Evolutionary conservation across 1,139 yeast species (phyloP).

Genomic region (Blastobotrys elegans): DNA sequence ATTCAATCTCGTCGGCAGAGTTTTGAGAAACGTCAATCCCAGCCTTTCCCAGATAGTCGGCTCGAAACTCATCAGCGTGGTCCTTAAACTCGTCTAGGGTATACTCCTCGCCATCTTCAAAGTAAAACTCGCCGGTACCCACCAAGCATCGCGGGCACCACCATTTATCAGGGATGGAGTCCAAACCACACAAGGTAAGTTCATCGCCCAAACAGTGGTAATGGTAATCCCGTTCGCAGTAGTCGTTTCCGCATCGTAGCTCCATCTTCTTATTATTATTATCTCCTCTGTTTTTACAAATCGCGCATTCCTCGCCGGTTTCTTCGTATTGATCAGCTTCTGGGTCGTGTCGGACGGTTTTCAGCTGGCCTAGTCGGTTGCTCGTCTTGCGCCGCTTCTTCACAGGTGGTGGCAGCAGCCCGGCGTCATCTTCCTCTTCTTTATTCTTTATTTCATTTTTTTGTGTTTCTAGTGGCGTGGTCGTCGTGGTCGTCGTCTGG

Average conservation of each 20-base stretch:
- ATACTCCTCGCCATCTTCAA: slow-evolving; percentile 68
- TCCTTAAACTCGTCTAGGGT: slow-evolving; percentile 55
- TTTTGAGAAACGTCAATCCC: neutral
- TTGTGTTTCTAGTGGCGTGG: neutral
- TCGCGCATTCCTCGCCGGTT: slow-evolving; percentile 38
- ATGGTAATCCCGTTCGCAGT: slow-evolving; percentile 69
- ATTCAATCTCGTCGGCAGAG: slow-evolving; percentile 17
- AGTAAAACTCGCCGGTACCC: slow-evolving; percentile 88
- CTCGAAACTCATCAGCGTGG: slow-evolving; percentile 49
- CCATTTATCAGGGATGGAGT: slow-evolving; percentile 47
- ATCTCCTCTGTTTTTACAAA: slow-evolving; percentile 2
- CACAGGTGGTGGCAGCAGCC: neutral
- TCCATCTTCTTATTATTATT: slow-evolving; percentile 4
- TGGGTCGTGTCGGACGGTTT: slow-evolving; percentile 9
- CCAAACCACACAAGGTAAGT: slow-evolving; percentile 22
- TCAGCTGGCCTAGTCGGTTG: slow-evolving; percentile 8
- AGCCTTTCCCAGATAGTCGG: slow-evolving; percentile 23
- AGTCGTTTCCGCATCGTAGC: slow-evolving; percentile 27
- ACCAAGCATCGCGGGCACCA: slow-evolving; percentile 75
- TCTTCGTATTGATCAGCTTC: slow-evolving; percentile 37
- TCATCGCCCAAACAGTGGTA: slow-evolving; percentile 50
- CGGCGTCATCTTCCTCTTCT: slow-evolving; percentile 10
- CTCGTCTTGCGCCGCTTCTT: neutral
- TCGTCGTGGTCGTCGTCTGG: too few relatives aligned
- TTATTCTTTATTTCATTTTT: slow-evolving; percentile 6